A percentile compares a stretch with the other conserved stretches of the same genome.
Evolutionary conservation across 495 filamentous ascomycete species (phyloP).

Genomic region (Penicillium ochrochloron): DNA sequence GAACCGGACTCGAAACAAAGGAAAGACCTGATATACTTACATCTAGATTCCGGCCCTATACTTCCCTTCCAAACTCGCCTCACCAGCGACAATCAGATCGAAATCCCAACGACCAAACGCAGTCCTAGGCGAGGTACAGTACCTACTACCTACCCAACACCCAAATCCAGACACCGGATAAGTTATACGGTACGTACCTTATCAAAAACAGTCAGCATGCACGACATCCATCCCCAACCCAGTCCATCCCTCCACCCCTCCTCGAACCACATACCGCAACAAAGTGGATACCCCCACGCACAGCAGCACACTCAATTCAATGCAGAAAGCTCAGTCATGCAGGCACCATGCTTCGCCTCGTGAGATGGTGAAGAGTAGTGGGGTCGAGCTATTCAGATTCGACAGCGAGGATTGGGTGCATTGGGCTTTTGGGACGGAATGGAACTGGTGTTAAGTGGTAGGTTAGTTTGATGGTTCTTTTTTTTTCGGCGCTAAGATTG

Average conservation of each 20-base stretch:
- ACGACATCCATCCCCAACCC: conserved; percentile 20
- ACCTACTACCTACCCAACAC: not conserved
- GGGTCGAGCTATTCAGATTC: not conserved
- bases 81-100: conserved; percentile 4
- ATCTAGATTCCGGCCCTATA: not conserved
- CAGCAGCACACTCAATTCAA: not conserved
- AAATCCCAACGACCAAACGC: not conserved
- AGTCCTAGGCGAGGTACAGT: not conserved
- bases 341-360: not conserved
- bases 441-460: not conserved
- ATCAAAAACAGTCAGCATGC: conserved; percentile 27
- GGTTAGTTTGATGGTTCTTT: not conserved
- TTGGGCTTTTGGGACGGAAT: not conserved
- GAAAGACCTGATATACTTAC: conserved; percentile 1
- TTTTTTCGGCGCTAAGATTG: conserved; percentile 28
- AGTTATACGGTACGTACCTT: conserved; percentile 5
- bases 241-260: no score
- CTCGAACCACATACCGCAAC: not conserved
- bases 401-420: not conserved
- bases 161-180: not conserved
- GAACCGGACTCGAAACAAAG: not conserved
- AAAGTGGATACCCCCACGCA: not conserved
- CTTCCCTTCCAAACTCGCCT: not conserved
- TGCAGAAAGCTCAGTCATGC: not conserved
- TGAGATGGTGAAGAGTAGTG: conserved; percentile 7